Evolutionary conservation across 805 yeast species (phyloP).

Genomic region (Saccharomycopsis babjevae): DNA sequence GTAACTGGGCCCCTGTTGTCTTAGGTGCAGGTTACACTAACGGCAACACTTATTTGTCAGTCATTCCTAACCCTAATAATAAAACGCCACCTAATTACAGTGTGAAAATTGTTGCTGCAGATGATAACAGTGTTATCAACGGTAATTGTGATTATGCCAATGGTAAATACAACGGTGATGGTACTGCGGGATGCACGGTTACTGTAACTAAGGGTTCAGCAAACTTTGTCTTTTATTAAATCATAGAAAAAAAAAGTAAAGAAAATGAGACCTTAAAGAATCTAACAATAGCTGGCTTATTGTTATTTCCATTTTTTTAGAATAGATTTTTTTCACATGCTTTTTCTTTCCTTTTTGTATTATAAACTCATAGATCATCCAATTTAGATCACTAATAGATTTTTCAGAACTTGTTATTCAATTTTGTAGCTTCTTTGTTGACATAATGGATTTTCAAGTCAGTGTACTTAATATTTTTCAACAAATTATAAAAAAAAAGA

Average conservation of each 20-base stretch:
- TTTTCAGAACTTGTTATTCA: not conserved
- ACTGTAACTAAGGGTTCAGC: constrained; percentile 77
- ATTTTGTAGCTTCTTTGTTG: not conserved
- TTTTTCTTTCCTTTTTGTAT: not conserved
- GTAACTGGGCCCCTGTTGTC: constrained; percentile 97
- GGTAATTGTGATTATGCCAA: constrained; percentile 76
- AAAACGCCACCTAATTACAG: constrained; percentile 55
- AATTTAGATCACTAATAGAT: not conserved
- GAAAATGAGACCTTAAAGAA: not conserved
- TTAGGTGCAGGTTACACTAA: constrained; percentile 83
- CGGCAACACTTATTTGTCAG: constrained; percentile 69
- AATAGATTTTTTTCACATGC: not conserved
- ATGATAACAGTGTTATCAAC: constrained; percentile 44
- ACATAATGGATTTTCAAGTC: too few species aligned
- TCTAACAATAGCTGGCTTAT: not conserved
- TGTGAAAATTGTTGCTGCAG: constrained; percentile 67
- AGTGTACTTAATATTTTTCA: too few species aligned
- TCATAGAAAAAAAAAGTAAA: constrained; percentile 22
- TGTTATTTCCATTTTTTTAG: not conserved
- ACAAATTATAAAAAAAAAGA: too few species aligned
- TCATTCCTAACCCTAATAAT: constrained; percentile 94
- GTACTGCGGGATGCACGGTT: constrained; percentile 84
- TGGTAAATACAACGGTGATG: constrained; percentile 60
- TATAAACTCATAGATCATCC: not conserved
- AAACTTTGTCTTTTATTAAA: constrained; percentile 54